Evolutionary conservation across 225 moss, liverwort and hornwort genomes (phyloP).

Genomic region (Bryum argenteum): DNA sequence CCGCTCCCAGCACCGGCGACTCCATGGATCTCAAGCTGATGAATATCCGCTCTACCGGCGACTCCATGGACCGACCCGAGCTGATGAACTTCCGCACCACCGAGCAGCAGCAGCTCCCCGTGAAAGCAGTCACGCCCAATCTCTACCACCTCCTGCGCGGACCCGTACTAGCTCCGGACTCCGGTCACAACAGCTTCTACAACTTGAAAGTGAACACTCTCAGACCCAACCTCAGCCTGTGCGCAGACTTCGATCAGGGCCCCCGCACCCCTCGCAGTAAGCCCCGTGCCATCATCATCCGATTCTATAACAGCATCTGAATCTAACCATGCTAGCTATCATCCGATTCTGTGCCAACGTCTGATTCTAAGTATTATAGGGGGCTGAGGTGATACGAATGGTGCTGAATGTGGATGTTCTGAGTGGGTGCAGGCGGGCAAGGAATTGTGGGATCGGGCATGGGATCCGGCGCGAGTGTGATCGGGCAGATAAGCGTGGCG

Average conservation of each 20-base stretch:
- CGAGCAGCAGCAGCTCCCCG: neutral
- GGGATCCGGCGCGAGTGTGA: slow-evolving; percentile 18
- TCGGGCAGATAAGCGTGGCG: slow-evolving; percentile 44
- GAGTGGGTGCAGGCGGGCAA: too few species aligned
- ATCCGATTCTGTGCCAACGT: too few species aligned
- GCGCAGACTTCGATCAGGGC: slow-evolving; percentile 21
- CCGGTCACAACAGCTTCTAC: slow-evolving; percentile 4
- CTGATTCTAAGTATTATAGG: too few species aligned
- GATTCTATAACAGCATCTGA: too few species aligned
- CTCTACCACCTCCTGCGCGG: slow-evolving; percentile 41
- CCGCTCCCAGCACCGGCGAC: slow-evolving; percentile 47
- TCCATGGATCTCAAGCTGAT: slow-evolving; percentile 18
- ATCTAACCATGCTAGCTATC: too few species aligned
- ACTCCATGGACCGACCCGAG: slow-evolving; percentile 25
- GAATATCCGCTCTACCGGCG: slow-evolving; percentile 8
- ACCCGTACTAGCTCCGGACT: slow-evolving; percentile 2
- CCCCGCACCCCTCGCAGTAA: slow-evolving; percentile 16
- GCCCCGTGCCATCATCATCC: neutral
- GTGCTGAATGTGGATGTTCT: too few species aligned
- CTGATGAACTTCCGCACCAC: neutral
- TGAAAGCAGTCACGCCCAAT: neutral
- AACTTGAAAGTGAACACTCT: slow-evolving; percentile 40
- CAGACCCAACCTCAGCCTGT: slow-evolving; percentile 23
- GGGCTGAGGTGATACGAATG: too few species aligned
- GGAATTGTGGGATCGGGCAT: too few species aligned